These are phyloP conservation scores for Saccharomyces kudriavzevii DNA, from an alignment of 805 yeast species.

Conservation along the genomic window DNA sequence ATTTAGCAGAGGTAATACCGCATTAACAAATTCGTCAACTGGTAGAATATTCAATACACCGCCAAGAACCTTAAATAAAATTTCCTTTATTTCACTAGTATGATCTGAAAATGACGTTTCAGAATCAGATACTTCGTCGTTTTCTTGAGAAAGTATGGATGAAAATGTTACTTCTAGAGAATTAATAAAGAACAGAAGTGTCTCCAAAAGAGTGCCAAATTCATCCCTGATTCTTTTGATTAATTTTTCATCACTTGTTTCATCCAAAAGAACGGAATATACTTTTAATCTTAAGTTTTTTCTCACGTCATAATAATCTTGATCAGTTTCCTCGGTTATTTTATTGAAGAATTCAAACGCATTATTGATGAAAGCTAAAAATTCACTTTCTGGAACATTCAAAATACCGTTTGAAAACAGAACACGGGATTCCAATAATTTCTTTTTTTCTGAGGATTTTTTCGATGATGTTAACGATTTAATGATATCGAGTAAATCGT, in stretches of 20 bases:
- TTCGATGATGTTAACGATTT: conserved; percentile 32
- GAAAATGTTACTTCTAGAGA: conserved; percentile 5
- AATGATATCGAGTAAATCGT: conserved; percentile 38
- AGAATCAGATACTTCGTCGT: conserved; percentile 12
- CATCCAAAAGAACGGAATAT: conserved; percentile 42
- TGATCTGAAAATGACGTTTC: conserved; percentile 16
- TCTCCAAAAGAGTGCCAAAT: conserved; percentile 23
- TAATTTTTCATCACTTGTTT: conserved; percentile 11
- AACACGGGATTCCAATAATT: conserved; percentile 42
- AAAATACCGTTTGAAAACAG: conserved; percentile 56
- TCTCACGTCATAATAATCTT: conserved; percentile 19
- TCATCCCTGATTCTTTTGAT: conserved; percentile 14
- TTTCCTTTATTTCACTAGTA: conserved; percentile 30
- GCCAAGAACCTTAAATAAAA: conserved; percentile 49
- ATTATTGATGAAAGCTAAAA: conserved; percentile 40
- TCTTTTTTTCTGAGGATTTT: conserved; percentile 32
- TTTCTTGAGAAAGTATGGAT: conserved; percentile 1
- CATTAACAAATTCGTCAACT: conserved; percentile 57
- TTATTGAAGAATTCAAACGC: conserved; percentile 51
- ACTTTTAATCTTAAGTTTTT: conserved; percentile 46
- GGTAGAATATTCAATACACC: conserved; percentile 67
- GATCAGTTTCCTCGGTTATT: conserved; percentile 35
- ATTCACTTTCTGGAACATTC: conserved; percentile 41
- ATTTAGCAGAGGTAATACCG: conserved; percentile 41
- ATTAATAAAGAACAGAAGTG: conserved; percentile 19